Conservation (phyloP, 2,329 filamentous ascomycete species). For the Ceratocystis papillata region DNA sequence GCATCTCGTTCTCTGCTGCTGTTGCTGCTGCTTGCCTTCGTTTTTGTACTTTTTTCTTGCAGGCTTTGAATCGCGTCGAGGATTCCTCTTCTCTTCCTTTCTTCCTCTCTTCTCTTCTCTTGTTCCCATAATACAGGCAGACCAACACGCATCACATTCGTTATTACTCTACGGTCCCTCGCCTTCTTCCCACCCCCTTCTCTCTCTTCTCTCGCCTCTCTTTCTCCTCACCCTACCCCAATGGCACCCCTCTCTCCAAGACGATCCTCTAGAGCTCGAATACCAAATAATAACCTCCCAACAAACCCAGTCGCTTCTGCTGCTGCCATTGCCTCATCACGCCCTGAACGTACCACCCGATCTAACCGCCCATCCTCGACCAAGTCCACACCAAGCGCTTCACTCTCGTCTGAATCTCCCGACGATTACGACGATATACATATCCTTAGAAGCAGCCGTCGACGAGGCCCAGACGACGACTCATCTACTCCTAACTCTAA, state of each 20-base stretch:
- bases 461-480: constrained; percentile 59
- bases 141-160: not conserved
- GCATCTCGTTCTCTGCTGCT: not conserved
- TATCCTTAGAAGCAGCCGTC: constrained; percentile 65
- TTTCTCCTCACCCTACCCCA: constrained; percentile 31
- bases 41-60: not conserved
- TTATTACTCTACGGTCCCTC: constrained; percentile 25
- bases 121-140: constrained; percentile 25
- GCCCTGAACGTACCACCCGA: constrained; percentile 63
- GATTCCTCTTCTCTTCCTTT: constrained; percentile 18
- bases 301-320: not conserved
- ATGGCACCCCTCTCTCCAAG: constrained; percentile 61
- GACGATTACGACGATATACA: constrained; percentile 59
- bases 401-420: constrained; percentile 57
- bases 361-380: constrained; percentile 53
- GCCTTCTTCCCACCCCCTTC: constrained; percentile 30
- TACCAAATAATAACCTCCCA: constrained; percentile 63
- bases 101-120: constrained; percentile 31
- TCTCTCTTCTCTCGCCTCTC: constrained; percentile 29
- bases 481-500: constrained; percentile 23
- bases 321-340: constrained; percentile 62
- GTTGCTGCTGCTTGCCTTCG: not conserved
- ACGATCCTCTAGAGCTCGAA: constrained; percentile 83
- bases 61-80: not conserved
- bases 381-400: constrained; percentile 66